Base-by-base conservation (phyloP, 148 eudicot species). In the Tetragonia tetragonoides region DNA sequence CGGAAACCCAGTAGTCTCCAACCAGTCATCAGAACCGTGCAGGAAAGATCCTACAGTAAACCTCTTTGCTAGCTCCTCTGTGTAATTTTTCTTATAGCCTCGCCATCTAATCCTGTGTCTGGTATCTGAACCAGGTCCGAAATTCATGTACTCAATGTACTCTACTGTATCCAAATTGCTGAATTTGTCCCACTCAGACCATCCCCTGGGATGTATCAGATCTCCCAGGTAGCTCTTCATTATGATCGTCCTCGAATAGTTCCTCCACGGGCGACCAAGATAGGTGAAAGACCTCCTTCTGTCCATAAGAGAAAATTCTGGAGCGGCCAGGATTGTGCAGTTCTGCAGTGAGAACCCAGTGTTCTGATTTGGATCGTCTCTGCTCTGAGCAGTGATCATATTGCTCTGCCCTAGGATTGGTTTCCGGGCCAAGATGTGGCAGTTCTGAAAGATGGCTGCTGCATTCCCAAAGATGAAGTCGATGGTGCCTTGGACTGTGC, bases 381-480 rank as follows among this genome's bases (percentile, higher is more conserved):
- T 80, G 44, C 91, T 87, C 69, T 91, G 90, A 15, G 95, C 92
- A 0, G 93, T 90, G 84, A 90, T 81, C 84, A 87, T 81, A 80
- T 90, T 90, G 69, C 78, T 82, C 74, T 91, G 93, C 7, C 93
- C 93, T 0, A 47, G 80, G 49, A 63, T 76, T 9, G 91, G 93
- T 74, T 83, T 89, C 20, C 91, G 82, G 3, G 82, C 87, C 12
- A 87, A 77, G 21, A 91, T 87, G 1, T 21, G 84, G 68, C 88
- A 87, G 84, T 88, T 86, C 23, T 85, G 86, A 73, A 91, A 87
- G 40, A 88, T 79, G 2, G 95, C 93, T 21, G 88, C 91, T 40
- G 92, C 95, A 34, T 91, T 91, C 3, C 95, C 93, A 15, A 91
- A 91, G 83, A 89, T 91, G 87, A 91, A 91, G 70, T 91, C 93